Evolutionary conservation across 768 basidiomycete genomes (phyloP), one percentile per base, ranked within the genome.

Genomic region (Naematelia encephala): DNA sequence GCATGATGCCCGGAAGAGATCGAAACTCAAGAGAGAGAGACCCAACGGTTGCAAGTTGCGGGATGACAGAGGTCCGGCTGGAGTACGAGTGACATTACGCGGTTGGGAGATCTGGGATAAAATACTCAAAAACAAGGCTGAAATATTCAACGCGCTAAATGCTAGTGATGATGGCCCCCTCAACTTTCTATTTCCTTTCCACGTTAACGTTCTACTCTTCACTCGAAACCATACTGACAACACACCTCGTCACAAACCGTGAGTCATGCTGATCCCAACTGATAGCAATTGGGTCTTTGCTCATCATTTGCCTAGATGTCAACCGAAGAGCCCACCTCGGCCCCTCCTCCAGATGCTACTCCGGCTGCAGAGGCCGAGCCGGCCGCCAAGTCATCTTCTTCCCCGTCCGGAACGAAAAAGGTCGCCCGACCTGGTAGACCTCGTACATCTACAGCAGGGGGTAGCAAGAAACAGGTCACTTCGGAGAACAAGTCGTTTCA

Each of bases 401-500:
- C 34, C 8, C 34, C 34, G 8, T 39, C 34, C 8, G 16, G 8
- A 8, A 39, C 34, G 34, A 39, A 39, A 16, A 39, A 39, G 34
- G 34, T 39, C 34, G 34, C 34, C 16, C 34, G 34, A 16, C 34
- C 34, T 39, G 34, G 34, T 8, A 39, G 16, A 16, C 34, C 34
- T 16, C 34, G 34, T 16, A 39, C 34, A 8, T 39, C 34, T 16
- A 16, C 19, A 21, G 47, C 60, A 39, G 60, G 56, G 22, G 62
- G 49, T 13, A 59, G 42, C 26, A 67, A 68, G 58, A 67, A 64
- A 51, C 54, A 47, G 25, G 57, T 54, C n/a, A 44, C 54, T 11
- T 46, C 61, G 12, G 57, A 59, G 39, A 57, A 57, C 44, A 64
- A 57, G 54, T 56, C 49, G 47, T 94, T 89, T 76, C 82, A 82